Conservation (phyloP, 192 early-diverging fungal species). For the Mortierella antarctica region DNA sequence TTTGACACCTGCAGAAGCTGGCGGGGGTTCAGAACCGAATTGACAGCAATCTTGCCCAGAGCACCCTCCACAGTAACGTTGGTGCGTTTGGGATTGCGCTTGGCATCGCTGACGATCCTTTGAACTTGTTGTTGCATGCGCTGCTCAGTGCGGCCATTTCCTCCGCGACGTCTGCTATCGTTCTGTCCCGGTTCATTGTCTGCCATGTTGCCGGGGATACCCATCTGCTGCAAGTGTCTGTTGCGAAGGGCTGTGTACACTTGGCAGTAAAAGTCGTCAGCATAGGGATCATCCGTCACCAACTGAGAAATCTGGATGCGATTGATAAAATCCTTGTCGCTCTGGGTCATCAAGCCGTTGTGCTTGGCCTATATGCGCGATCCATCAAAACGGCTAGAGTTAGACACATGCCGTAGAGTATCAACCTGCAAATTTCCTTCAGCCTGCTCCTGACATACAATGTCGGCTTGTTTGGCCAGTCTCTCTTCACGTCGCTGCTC, state of each 20-base stretch:
- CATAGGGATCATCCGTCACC: conserved; percentile 90
- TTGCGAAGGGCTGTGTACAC: conserved; percentile 83
- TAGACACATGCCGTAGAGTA: background rate
- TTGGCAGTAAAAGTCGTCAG: conserved; percentile 97
- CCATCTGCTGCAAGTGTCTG: conserved; percentile 58
- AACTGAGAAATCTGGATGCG: conserved; percentile 96
- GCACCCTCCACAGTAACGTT: conserved; percentile 93
- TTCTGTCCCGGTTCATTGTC: conserved; percentile 12
- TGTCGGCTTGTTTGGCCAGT: conserved; percentile 52
- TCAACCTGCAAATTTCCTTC: background rate
- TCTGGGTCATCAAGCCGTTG: conserved; percentile 90
- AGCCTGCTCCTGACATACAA: conserved; percentile 16
- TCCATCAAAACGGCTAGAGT: background rate
- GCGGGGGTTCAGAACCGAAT: conserved; percentile 90
- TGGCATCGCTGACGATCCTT: conserved; percentile 93
- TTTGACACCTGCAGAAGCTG: conserved; percentile 82
- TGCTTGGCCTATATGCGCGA: conserved; percentile 75
- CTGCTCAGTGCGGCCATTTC: conserved; percentile 55
- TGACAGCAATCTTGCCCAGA: conserved; percentile 92
- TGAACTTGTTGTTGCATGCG: conserved; percentile 96
- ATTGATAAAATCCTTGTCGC: conserved; percentile 95
- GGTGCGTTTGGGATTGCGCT: conserved; percentile 86
- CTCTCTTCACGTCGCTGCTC: conserved; percentile 45
- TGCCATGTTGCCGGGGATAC: conserved; percentile 40
- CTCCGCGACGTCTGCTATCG: conserved; percentile 43